These are phyloP conservation scores for Phytophthora vignae DNA, from an alignment of 352 stramenopile genomes.

Conservation along the genomic window DNA sequence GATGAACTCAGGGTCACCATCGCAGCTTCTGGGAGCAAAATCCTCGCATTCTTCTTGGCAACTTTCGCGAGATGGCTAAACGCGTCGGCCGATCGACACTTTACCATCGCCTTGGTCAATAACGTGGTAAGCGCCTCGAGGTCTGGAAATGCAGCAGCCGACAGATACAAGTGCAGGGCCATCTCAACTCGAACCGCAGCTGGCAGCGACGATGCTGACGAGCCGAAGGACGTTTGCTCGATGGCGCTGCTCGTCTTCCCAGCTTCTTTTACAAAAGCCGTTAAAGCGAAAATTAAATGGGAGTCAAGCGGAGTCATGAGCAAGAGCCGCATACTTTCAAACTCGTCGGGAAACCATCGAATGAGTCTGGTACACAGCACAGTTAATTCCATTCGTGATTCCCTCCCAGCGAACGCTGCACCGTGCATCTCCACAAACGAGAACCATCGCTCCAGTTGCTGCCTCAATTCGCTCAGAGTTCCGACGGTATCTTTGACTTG, in stretches of 20 bases:
- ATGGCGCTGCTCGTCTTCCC: conserved; percentile 6
- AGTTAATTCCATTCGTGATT: conserved; percentile 48
- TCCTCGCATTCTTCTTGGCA: conserved; percentile 29
- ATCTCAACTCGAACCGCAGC: conserved; percentile 47
- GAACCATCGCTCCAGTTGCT: conserved; percentile 55
- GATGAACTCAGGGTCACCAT: conserved; percentile 27
- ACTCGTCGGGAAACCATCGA: conserved; percentile 56
- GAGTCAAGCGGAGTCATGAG: conserved; percentile 43
- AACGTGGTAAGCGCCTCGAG: conserved; percentile 41
- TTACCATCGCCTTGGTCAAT: conserved; percentile 48
- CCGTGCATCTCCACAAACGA: conserved; percentile 42
- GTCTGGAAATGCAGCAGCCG: conserved; percentile 38
- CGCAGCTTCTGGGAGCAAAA: conserved; percentile 35
- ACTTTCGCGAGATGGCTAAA: conserved; percentile 42
- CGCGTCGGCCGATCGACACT: conserved; percentile 42
- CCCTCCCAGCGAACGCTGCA: conserved; percentile 41
- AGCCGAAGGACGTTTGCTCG: conserved; percentile 11
- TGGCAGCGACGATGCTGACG: conserved; percentile 15
- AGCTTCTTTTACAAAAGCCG: conserved; percentile 46
- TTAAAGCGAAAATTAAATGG: conserved; percentile 41
- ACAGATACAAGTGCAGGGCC: conserved; percentile 45
- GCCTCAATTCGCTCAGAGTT: conserved; percentile 36
- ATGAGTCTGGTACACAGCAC: conserved; percentile 52
- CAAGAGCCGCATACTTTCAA: conserved; percentile 31
- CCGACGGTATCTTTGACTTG: conserved; percentile 30